These are phyloP conservation scores for Russula compacta DNA, from an alignment of 768 basidiomycete genomes.

Conservation along the genomic window DNA sequence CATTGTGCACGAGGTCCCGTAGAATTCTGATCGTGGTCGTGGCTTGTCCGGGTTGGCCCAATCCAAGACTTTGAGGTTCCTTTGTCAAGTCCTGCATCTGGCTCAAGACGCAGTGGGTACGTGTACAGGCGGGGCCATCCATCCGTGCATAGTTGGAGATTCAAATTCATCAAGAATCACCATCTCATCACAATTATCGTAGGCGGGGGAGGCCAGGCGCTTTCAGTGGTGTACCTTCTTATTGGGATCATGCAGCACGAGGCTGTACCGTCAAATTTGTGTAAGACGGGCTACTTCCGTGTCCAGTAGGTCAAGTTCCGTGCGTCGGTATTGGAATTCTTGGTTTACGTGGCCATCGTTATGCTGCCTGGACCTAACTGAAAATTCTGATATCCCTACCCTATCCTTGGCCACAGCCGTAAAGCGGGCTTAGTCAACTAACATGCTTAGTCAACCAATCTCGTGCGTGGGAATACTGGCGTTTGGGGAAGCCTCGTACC, in stretches of 20 bases:
- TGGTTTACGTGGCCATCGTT: slow-evolving; percentile 3
- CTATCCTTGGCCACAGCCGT: neutral
- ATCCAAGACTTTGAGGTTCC: slow-evolving; percentile 15
- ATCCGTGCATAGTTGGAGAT: slow-evolving; percentile 5
- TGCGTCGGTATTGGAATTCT: neutral
- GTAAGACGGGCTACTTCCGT: neutral
- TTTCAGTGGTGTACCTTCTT: slow-evolving; percentile 5
- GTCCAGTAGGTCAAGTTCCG: neutral
- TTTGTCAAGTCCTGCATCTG: slow-evolving; percentile 10
- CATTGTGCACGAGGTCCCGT: slow-evolving; percentile 20
- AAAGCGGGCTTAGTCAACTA: neutral
- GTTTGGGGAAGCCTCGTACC: neutral
- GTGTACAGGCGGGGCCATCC: slow-evolving; percentile 1
- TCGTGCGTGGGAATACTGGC: neutral
- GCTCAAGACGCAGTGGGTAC: slow-evolving; percentile 1
- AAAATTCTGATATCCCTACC: neutral
- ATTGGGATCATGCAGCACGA: slow-evolving; percentile 3
- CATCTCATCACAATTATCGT: slow-evolving; percentile 1
- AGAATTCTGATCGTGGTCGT: slow-evolving; percentile 21
- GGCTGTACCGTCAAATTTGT: slow-evolving; percentile 6
- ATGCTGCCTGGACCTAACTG: neutral
- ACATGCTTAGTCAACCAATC: neutral
- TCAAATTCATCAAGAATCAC: slow-evolving; percentile 1
- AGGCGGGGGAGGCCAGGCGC: neutral
- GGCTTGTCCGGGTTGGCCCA: slow-evolving; percentile 17